Percentiles rank a stretch among this genome's conserved stretches.
Conservation (phyloP, 1,284 basidiomycete genomes). For the Trametes versicolor region DNA sequence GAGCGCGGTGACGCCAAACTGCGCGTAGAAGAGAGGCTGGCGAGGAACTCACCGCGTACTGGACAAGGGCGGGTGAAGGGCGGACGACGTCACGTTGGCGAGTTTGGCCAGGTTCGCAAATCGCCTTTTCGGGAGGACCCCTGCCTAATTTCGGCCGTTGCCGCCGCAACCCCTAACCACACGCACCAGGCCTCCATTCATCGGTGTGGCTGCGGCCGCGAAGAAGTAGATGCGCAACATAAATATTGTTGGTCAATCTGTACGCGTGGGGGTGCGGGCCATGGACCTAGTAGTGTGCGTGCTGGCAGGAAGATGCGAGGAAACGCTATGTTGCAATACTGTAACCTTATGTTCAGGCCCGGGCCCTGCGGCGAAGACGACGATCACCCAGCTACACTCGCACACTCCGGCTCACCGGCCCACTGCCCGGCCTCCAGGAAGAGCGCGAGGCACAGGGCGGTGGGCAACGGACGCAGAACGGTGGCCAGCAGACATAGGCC, state of each 20-base stretch:
- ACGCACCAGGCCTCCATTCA: background rate
- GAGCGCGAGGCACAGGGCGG: slow-evolving; percentile 5
- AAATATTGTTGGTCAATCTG: background rate
- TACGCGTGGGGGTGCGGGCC: background rate
- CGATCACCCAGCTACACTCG: background rate
- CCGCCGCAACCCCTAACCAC: slow-evolving; percentile 33
- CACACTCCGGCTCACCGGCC: slow-evolving; percentile 4
- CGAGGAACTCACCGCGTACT: background rate
- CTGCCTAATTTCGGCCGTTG: slow-evolving; percentile 40
- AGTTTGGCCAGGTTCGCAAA: slow-evolving; percentile 18
- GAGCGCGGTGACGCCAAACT: background rate
- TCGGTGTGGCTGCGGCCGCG: background rate
- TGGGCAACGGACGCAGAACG: slow-evolving; percentile 4
- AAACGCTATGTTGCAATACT: slow-evolving; percentile 2
- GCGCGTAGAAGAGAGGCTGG: background rate
- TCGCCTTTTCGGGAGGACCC: slow-evolving; percentile 36
- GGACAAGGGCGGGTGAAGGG: background rate
- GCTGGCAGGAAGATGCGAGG: background rate
- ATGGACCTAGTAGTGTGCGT: background rate
- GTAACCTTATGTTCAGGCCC: background rate
- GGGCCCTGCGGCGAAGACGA: background rate
- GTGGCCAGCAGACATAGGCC: background rate
- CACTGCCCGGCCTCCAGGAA: background rate
- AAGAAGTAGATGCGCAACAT: background rate
- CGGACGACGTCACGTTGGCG: slow-evolving; percentile 8